These are phyloP conservation scores for Cordyceps pruinosa DNA, from an alignment of 2,329 filamentous ascomycete species.

Conservation along the genomic window DNA sequence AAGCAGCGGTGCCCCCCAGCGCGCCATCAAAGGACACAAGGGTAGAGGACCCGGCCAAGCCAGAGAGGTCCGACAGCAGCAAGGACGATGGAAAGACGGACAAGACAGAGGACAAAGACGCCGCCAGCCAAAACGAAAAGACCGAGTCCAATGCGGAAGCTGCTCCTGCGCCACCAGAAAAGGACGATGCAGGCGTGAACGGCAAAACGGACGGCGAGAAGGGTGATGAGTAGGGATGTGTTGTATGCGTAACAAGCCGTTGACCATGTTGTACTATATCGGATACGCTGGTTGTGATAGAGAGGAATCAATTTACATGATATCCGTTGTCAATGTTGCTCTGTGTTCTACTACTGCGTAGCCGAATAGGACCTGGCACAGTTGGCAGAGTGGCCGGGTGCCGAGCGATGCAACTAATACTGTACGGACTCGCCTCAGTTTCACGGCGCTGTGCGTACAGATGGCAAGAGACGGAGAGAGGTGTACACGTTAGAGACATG, in stretches of 20 bases:
- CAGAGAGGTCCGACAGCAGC: constrained; percentile 12
- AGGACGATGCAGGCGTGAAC: not conserved
- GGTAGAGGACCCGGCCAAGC: constrained; percentile 15
- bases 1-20: constrained; percentile 14
- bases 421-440: too few species aligned
- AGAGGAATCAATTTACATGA: not conserved
- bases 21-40: constrained; percentile 11
- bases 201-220: not conserved
- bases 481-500: too few species aligned
- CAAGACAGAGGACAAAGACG: constrained; percentile 8
- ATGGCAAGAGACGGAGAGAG: too few species aligned
- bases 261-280: not conserved
- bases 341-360: not conserved
- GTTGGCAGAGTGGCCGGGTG: too few species aligned
- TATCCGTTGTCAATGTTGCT: not conserved
- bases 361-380: too few species aligned
- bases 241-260: not conserved
- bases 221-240: not conserved
- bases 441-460: too few species aligned
- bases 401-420: too few species aligned
- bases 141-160: constrained; percentile 14
- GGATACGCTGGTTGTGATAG: not conserved
- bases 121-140: constrained; percentile 13
- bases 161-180: not conserved
- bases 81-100: constrained; percentile 13